Evolutionary conservation across 768 basidiomycete genomes (phyloP).

Genomic region (Russula vinacea): DNA sequence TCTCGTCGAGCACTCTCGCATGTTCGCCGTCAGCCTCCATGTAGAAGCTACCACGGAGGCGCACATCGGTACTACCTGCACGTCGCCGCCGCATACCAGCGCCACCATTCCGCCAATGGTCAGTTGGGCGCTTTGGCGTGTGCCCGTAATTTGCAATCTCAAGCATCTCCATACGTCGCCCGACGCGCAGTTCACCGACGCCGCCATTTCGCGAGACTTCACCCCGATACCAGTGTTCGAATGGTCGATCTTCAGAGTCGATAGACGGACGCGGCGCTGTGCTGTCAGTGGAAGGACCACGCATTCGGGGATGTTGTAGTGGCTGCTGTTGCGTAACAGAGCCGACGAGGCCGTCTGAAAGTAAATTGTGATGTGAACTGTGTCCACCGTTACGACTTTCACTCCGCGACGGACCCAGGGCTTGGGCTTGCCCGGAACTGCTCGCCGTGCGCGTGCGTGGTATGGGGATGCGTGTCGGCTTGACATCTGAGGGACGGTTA

Average conservation of each 20-base stretch:
- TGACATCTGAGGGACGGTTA: conserved; percentile 40
- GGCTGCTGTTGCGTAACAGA: conserved; percentile 39
- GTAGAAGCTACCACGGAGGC: conserved; percentile 59
- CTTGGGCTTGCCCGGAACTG: conserved; percentile 39
- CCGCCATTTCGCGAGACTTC: conserved; percentile 84
- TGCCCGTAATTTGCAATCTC: conserved; percentile 87
- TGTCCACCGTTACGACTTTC: conserved; percentile 35
- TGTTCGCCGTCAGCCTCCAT: conserved; percentile 56
- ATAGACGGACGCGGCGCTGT: conserved; percentile 49
- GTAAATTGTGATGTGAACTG: conserved; percentile 8
- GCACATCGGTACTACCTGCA: conserved; percentile 60
- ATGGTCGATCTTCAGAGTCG: conserved; percentile 80
- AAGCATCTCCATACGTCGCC: conserved; percentile 74
- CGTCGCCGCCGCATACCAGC: conserved; percentile 35
- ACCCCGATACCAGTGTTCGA: conserved; percentile 88
- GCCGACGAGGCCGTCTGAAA: conserved; percentile 5
- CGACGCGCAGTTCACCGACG: conserved; percentile 80
- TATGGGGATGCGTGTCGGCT: conserved; percentile 50
- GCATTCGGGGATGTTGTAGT: conserved; percentile 46
- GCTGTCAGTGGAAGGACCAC: conserved; percentile 39
- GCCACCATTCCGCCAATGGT: conserved; percentile 33
- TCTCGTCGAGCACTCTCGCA: conserved; percentile 69
- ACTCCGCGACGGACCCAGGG: conserved; percentile 33
- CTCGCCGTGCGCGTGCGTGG: conserved; percentile 45
- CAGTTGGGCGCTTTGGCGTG: conserved; percentile 32